A percentile compares a stretch with the other conserved stretches of the same genome.
These are phyloP conservation scores for Ehretia macrophylla DNA, from an alignment of 257 asterid genomes.

Conservation along the genomic window DNA sequence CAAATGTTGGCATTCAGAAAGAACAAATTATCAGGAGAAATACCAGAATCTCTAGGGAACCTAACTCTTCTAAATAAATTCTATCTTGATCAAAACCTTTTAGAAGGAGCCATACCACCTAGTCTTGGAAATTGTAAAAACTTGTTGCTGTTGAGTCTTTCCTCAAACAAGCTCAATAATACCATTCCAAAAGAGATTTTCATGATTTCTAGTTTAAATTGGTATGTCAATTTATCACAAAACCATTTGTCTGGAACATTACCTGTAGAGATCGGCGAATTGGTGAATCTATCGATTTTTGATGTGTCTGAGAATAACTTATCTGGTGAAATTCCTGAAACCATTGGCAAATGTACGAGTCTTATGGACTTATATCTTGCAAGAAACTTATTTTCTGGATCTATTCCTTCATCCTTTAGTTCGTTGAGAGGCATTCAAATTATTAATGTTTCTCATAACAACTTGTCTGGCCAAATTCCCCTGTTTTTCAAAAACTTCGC, in stretches of 20 bases:
- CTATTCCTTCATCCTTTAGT: slow-evolving; percentile 17
- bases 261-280: slow-evolving; percentile 18
- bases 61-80: slow-evolving; percentile 10
- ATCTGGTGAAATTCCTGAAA: slow-evolving; percentile 18
- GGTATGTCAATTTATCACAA: background rate
- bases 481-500: background rate
- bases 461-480: slow-evolving; percentile 23
- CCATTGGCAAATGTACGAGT: slow-evolving; percentile 9
- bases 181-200: slow-evolving; percentile 13
- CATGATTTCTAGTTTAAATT: slow-evolving; percentile 9
- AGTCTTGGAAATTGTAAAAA: slow-evolving; percentile 12
- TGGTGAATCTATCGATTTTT: slow-evolving; percentile 15
- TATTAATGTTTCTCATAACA: slow-evolving; percentile 26
- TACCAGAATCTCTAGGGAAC: slow-evolving; percentile 24
- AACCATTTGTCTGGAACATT: slow-evolving; percentile 16
- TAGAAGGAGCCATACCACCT: slow-evolving; percentile 19
- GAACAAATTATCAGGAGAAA: slow-evolving; percentile 13
- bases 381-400: slow-evolving; percentile 12
- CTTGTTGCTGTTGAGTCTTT: slow-evolving; percentile 10
- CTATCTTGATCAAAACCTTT: slow-evolving; percentile 4
- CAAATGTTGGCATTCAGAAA: background rate
- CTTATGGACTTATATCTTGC: slow-evolving; percentile 7
- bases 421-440: slow-evolving; percentile 18
- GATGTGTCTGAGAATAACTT: slow-evolving; percentile 23
- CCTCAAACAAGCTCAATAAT: slow-evolving; percentile 19